phyloP scores from a whole-genome alignment of 2,329 filamentous ascomycete genomes.

The Colletotrichum gloeosporioides region DNA sequence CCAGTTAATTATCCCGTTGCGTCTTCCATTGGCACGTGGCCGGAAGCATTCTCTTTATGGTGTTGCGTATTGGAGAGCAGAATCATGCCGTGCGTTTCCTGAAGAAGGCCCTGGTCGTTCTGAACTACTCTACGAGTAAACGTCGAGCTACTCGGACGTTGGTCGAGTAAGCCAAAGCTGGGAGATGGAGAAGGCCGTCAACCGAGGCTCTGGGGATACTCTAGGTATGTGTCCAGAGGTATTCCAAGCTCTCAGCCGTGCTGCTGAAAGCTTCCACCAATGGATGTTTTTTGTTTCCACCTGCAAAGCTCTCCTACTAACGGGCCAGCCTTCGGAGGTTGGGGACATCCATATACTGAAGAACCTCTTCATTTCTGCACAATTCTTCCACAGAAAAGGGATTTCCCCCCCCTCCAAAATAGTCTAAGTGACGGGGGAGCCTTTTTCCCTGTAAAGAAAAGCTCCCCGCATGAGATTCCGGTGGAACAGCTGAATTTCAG shows the following conservation, averaged over 20 bases:
- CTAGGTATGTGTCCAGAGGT: background rate
- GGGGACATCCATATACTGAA: fast-evolving
- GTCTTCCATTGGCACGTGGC: background rate
- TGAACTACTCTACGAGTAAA: background rate
- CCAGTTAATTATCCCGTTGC: fast-evolving
- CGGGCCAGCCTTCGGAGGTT: background rate
- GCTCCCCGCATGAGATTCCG: background rate
- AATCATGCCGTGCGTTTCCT: background rate
- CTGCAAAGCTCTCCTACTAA: background rate
- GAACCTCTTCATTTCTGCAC: background rate
- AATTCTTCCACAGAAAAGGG: background rate
- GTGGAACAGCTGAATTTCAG: background rate
- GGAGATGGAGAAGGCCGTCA: background rate
- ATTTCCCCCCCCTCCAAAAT: background rate
- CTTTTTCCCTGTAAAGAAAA: background rate
- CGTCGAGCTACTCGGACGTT: background rate
- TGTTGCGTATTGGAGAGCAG: background rate
- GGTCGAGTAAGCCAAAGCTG: background rate
- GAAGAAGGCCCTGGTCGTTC: background rate
- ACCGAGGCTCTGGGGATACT: background rate
- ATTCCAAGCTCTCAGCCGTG: background rate
- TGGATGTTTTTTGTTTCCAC: background rate
- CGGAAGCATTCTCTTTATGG: background rate
- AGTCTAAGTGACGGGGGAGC: background rate
- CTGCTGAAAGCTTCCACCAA: background rate